Base-by-base conservation (phyloP, 441 rosid species). In the Gossypium gossypioides region DNA sequence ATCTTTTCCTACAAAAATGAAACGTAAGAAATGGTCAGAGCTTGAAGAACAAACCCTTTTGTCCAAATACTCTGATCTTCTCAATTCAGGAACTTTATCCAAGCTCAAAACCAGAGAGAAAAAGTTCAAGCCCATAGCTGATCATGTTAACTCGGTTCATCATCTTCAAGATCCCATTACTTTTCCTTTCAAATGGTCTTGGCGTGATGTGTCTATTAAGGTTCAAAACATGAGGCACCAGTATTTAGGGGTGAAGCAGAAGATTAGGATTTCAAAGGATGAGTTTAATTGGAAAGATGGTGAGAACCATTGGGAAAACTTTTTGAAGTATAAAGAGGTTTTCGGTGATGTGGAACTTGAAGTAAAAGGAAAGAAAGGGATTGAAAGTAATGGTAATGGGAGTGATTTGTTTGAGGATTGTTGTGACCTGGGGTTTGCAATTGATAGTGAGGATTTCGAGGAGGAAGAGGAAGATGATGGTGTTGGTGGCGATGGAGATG, bases 151-250 rank as follows among this genome's bases (percentile, higher is more conserved):
- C 77, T 73, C 87, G 25, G 78, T 85, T 24, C 92, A 87, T 78
- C 87, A 87, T 73, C 82, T 82, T 19, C 85, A 76, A 25, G 92
- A 87, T 71, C 89, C 92, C 1, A 21, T 59, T 42, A 75, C 76
- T 78, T 89, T 83, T 80, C 90, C 92, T 34, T 89, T 89, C 79
- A 83, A 78, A 80, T 89, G 94, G 94, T 84, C 90, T 1, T 87
- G 95, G 95, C 83, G 95, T 6, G 95, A 89, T 68, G 90, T 87
- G 16, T 89, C 92, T 19, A 87, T 89, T 64, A 85, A 89, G 77
- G 90, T 87, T 52, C 92, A 89, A 83, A 89, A 89, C 82, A 89
- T 85, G 92, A 78, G 95, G 81, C 89, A 89, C 69, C 95, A 89
- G 80, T 89, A 89, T 75, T 57, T 87, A 76, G 95, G 95, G 51